phyloP scores from a whole-genome alignment of 345 rosid species.

The Gossypium turneri region DNA sequence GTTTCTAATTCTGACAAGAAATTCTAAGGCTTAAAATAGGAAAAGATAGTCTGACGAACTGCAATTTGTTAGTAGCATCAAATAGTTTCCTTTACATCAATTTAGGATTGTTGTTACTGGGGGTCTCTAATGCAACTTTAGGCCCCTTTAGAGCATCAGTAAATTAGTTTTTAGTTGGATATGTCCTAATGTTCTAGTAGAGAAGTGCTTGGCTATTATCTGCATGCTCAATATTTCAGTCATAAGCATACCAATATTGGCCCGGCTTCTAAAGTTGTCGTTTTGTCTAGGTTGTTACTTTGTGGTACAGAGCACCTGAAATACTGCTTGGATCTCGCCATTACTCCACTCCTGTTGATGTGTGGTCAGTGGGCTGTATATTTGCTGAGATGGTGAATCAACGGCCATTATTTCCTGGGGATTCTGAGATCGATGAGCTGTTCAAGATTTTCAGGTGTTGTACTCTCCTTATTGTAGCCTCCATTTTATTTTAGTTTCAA shows the following conservation, averaged over 20 bases:
- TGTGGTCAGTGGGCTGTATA: constrained; percentile 99
- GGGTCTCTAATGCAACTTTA: neutral
- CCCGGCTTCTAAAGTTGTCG: constrained; percentile 1
- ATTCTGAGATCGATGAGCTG: constrained; percentile 94
- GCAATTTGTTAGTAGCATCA: constrained; percentile 1
- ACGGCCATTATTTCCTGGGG: constrained; percentile 91
- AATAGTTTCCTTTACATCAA: neutral
- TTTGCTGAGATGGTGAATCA: constrained; percentile 99
- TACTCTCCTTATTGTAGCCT: constrained; percentile 3
- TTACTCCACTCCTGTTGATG: constrained; percentile 96
- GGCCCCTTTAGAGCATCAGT: neutral
- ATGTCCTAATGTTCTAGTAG: neutral
- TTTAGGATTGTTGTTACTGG: neutral
- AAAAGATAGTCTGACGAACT: neutral
- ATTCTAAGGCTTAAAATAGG: neutral
- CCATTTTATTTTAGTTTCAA: constrained; percentile 1
- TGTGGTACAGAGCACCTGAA: constrained; percentile 99
- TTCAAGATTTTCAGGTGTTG: constrained; percentile 92
- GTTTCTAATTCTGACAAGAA: neutral
- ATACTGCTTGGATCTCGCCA: constrained; percentile 94
- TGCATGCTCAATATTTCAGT: neutral
- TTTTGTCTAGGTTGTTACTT: constrained; percentile 75
- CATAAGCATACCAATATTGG: neutral
- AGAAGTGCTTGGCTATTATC: neutral
- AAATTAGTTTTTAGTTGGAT: constrained; percentile 2